Conservation (phyloP, 306 rosid genomes). For the Dalbergia cochinchinensis region DNA sequence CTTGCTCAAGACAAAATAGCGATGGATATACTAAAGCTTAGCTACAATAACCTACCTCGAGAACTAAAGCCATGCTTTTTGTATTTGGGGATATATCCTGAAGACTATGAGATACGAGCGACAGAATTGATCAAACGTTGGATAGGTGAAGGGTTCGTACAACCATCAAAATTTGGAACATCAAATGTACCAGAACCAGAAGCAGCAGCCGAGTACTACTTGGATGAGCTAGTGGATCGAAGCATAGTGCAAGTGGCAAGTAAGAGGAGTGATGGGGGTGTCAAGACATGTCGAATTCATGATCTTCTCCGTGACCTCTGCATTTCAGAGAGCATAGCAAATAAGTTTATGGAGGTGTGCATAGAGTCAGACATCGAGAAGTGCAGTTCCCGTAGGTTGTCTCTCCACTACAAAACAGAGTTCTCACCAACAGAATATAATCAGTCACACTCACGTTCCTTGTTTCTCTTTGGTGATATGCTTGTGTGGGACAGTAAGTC, state of each 20-base stretch:
- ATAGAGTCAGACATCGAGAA: not conserved
- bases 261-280: conserved; percentile 34
- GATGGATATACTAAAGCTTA: conserved; percentile 11
- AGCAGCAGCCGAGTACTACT: conserved; percentile 8
- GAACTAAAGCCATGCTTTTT: conserved; percentile 13
- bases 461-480: not conserved
- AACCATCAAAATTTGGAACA: not conserved
- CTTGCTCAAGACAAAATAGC: not conserved
- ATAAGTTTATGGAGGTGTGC: not conserved
- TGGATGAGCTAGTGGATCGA: conserved; percentile 29
- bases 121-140: conserved; percentile 1
- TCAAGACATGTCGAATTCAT: conserved; percentile 38
- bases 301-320: conserved; percentile 21
- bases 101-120: not conserved
- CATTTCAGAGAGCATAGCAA: not conserved
- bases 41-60: conserved; percentile 24
- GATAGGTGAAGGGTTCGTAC: conserved; percentile 32
- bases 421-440: too few species aligned
- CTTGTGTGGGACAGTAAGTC: not conserved
- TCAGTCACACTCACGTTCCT: not conserved
- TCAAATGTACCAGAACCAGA: not conserved
- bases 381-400: not conserved
- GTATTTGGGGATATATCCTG: conserved; percentile 32
- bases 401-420: not conserved
- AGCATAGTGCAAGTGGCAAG: conserved; percentile 17